These are phyloP conservation scores for Saccharomyces hybrid DNA, from an alignment of 1,139 yeast species.

Conservation along the genomic window DNA sequence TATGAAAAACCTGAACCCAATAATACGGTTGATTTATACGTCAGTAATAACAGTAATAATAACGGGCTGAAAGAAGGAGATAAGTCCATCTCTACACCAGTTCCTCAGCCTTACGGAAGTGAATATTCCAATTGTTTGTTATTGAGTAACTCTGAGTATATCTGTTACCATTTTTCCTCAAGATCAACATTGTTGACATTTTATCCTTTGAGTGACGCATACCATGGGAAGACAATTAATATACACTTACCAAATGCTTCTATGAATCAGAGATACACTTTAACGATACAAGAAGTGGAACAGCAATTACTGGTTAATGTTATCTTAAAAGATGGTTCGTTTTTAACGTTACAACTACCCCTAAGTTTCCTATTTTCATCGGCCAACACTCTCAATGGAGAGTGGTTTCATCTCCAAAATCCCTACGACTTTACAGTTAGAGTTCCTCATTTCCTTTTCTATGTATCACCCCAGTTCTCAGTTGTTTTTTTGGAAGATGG, in stretches of 20 bases:
- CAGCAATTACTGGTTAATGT: constrained; percentile 17
- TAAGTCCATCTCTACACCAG: background rate
- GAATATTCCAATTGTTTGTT: constrained; percentile 20
- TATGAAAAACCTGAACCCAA: constrained; percentile 7
- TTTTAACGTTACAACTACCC: constrained; percentile 32
- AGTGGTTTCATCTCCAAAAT: constrained; percentile 59
- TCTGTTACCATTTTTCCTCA: constrained; percentile 24
- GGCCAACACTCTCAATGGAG: constrained; percentile 15
- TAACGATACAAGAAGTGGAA: constrained; percentile 12
- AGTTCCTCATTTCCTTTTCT: constrained; percentile 48
- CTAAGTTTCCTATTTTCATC: constrained; percentile 23
- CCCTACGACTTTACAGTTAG: constrained; percentile 74
- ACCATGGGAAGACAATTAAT: constrained; percentile 18
- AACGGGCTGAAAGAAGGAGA: constrained; percentile 2
- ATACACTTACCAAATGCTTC: constrained; percentile 22
- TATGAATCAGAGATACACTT: constrained; percentile 24
- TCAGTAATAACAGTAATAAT: constrained; percentile 8
- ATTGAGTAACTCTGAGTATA: constrained; percentile 15
- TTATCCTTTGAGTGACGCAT: constrained; percentile 19
- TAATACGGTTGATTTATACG: constrained; percentile 12
- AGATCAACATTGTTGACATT: constrained; percentile 17
- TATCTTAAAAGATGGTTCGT: constrained; percentile 30
- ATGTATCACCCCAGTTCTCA: constrained; percentile 39
- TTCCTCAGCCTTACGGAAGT: constrained; percentile 5
- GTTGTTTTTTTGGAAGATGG: constrained; percentile 68